These are phyloP conservation scores for Sclerotinia nivalis DNA, from an alignment of 2,329 filamentous ascomycete genomes.

Conservation along the genomic window DNA sequence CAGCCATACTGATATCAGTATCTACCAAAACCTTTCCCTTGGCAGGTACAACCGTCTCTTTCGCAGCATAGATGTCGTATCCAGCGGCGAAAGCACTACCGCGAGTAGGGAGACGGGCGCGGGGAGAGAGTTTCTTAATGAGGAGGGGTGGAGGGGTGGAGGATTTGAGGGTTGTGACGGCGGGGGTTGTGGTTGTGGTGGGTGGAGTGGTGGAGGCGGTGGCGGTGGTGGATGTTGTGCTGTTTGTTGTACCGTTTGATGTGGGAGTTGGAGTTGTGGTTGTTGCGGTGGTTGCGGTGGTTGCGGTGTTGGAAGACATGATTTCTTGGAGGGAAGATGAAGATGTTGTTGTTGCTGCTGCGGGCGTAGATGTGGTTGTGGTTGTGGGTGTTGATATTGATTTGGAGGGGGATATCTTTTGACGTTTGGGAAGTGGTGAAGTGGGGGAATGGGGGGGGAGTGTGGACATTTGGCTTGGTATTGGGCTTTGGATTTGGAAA, in stretches of 20 bases:
- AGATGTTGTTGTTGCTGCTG: neutral
- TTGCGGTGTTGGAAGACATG: conserved; percentile 14
- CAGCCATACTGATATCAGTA: conserved; percentile 87
- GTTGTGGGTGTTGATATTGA: neutral
- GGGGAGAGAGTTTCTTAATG: conserved; percentile 82
- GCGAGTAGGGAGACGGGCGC: conserved; percentile 80
- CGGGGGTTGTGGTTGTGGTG: neutral
- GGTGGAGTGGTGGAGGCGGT: conserved; percentile 31
- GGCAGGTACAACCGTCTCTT: conserved; percentile 73
- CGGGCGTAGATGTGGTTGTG: neutral
- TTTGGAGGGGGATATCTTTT: conserved; percentile 18
- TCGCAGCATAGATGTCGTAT: conserved; percentile 87
- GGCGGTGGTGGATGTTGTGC: conserved; percentile 28
- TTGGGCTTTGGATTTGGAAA: neutral
- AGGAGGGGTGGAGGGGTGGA: conserved; percentile 36
- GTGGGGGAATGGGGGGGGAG: conserved; percentile 3
- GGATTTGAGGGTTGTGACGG: conserved; percentile 28
- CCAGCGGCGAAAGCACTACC: conserved; percentile 89
- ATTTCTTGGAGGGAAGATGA: conserved; percentile 21
- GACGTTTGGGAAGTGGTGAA: conserved; percentile 25
- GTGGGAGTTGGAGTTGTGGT: neutral
- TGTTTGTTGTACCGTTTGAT: conserved; percentile 22
- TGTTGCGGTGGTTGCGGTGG: conserved; percentile 11
- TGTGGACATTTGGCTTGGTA: conserved; percentile 5
- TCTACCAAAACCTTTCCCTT: conserved; percentile 84